Conservation (phyloP, 2,329 filamentous ascomycete genomes). For the Talaromyces sp. region DNA sequence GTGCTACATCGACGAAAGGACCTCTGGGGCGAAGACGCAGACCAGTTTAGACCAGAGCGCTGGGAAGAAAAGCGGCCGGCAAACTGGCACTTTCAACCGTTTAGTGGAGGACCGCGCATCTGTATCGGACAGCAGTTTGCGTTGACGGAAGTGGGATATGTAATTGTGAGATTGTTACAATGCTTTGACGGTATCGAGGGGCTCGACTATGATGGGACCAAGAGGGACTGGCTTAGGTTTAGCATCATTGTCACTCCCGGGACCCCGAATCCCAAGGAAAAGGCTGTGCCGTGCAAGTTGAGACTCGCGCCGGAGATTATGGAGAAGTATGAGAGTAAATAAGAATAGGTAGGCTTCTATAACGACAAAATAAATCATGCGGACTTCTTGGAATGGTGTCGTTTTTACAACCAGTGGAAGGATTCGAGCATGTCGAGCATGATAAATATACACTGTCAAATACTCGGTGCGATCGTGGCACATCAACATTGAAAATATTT, state of each 20-base stretch:
- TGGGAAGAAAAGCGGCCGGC: slow-evolving; percentile 52
- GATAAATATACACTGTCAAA: too few relatives aligned
- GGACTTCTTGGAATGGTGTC: not conserved
- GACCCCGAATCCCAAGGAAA: not conserved
- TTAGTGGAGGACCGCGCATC: slow-evolving; percentile 27
- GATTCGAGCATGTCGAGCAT: too few relatives aligned
- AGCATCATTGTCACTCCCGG: not conserved
- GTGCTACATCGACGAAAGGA: slow-evolving; percentile 49
- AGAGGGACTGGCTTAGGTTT: slow-evolving; percentile 9
- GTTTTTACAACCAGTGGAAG: not conserved
- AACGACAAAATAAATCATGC: not conserved
- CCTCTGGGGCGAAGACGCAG: slow-evolving; percentile 43
- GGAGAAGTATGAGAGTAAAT: not conserved
- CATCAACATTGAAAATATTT: not conserved
- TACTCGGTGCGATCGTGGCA: too few relatives aligned
- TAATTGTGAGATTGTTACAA: slow-evolving; percentile 25
- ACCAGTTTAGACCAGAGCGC: slow-evolving; percentile 49
- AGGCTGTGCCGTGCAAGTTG: slow-evolving; percentile 1
- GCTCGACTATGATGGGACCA: slow-evolving; percentile 6
- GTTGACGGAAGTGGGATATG: slow-evolving; percentile 24
- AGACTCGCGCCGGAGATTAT: not conserved
- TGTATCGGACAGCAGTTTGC: slow-evolving; percentile 31
- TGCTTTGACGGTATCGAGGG: slow-evolving; percentile 21
- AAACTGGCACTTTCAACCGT: slow-evolving; percentile 41
- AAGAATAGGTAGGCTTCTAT: not conserved